phyloP scores from a whole-genome alignment of 169 alveolate genomes.

The Plasmodium knowlesi region DNA sequence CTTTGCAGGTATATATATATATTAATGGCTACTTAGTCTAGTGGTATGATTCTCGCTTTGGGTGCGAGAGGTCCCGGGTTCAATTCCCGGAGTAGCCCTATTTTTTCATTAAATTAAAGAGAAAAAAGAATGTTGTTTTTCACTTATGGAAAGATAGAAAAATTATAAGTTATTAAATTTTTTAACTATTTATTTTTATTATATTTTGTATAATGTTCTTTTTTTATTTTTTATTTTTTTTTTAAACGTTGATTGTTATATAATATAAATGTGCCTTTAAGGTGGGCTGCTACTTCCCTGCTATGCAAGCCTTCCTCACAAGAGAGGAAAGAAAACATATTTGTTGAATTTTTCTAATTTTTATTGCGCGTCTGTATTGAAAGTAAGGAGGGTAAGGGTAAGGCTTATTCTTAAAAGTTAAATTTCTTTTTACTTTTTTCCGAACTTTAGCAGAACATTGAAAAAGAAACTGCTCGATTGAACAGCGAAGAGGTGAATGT shows the following conservation, averaged over 20 bases:
- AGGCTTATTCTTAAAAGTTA: neutral
- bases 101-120: constrained; percentile 6
- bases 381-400: neutral
- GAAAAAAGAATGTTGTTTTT: too few species aligned
- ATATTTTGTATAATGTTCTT: too few species aligned
- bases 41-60: constrained; percentile 98
- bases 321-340: neutral
- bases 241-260: neutral
- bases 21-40: constrained; percentile 93
- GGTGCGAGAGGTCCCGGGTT: constrained; percentile 99
- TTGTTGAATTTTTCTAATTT: neutral
- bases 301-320: neutral
- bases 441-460: neutral
- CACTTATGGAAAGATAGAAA: too few species aligned
- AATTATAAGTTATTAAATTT: too few species aligned
- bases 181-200: too few species aligned
- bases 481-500: neutral
- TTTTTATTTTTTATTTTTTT: too few species aligned
- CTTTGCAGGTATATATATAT: neutral
- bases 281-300: neutral
- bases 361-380: neutral
- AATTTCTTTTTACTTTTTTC: neutral
- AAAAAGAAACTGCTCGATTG: neutral
- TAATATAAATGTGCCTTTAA: neutral
- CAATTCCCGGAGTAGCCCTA: constrained; percentile 97